A percentile compares a stretch with the other conserved stretches of the same genome.
Conservation (phyloP, 129 eudicot genomes). For the Smallanthus sonchifolius region DNA sequence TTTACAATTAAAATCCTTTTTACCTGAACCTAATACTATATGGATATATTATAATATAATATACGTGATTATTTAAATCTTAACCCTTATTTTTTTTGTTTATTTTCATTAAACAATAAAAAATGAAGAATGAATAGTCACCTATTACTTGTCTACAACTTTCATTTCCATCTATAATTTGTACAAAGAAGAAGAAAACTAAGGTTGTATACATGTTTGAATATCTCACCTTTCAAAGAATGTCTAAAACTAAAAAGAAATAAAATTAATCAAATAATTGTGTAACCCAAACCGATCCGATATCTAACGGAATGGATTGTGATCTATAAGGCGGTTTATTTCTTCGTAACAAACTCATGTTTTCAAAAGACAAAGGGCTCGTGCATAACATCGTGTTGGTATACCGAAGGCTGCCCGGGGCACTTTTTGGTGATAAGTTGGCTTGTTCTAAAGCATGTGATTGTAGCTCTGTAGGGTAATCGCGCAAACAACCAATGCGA, state of each 20-base stretch:
- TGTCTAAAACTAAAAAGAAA: constrained; percentile 13
- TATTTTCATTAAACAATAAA: neutral
- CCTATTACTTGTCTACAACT: constrained; percentile 3
- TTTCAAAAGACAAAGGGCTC: constrained; percentile 27
- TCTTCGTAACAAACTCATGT: constrained; percentile 8
- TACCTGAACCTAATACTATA: no score
- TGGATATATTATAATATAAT: no score
- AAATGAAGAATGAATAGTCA: constrained; percentile 1
- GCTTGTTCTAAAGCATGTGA: constrained; percentile 44
- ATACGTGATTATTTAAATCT: no score
- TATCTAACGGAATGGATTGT: constrained; percentile 23
- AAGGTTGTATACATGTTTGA: constrained; percentile 12
- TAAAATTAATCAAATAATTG: constrained; percentile 17
- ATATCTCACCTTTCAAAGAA: constrained; percentile 17
- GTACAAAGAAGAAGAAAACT: constrained; percentile 27
- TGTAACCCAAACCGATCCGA: constrained; percentile 20
- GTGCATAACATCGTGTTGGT: constrained; percentile 16
- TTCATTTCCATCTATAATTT: constrained; percentile 26
- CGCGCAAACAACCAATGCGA: constrained; percentile 50
- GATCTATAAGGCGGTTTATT: constrained; percentile 21
- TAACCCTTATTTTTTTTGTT: neutral
- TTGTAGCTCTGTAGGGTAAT: constrained; percentile 44
- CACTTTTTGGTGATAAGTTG: constrained; percentile 37
- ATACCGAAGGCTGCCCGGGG: constrained; percentile 30
- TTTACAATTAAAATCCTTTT: no score